Evolutionary conservation across 805 yeast genomes (phyloP), one percentile per base, ranked within the genome.

Genomic region (Candida broadrunensis): DNA sequence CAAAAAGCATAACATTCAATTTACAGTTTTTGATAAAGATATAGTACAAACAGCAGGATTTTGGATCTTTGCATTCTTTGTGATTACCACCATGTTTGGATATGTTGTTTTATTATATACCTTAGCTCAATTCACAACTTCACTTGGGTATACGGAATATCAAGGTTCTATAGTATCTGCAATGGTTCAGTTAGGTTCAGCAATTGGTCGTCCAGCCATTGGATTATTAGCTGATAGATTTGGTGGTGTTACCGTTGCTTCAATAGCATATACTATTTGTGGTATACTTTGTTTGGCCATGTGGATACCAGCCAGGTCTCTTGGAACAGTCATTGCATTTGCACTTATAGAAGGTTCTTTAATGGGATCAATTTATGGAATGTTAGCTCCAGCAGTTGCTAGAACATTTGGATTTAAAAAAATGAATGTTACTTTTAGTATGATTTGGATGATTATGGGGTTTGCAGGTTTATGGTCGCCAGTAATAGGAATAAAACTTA

Each of bases 301-400:
- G 61, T 66, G 72, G 63, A 49, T 58, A 20, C 83, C 85, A 2
- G 75, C 80, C 13, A 62, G 77, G 42, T 80, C 77, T 49, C 72
- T 60, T 43, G 82, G 83, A 1, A 77, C 83, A 1, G 76, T 80
- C 1, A 50, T 80, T 5, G 71, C 62, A 0, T 76, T 80, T 52
- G 77, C 78, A 1, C 24, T 81, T 13, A 45, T 81, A 4, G 68
- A 63, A 48, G 88, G 88, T 27, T 61, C 70, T 0, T 38, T 75
- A 24, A 81, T 81, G 83, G 88, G 88, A 2, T 64, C 79, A 9
- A 63, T 81, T 33, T 82, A 80, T 75, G 75, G 81, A 3, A 71
- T 78, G 3, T 48, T 73, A 44, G 74, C 81, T 1, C 70, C 85
- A 3, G 62, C 78, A 19, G 56, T 70, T 1, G 73, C 83, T 1